Evolutionary conservation across 2,329 filamentous ascomycete genomes (phyloP).

Genomic region (Thermoascus crustaceus): DNA sequence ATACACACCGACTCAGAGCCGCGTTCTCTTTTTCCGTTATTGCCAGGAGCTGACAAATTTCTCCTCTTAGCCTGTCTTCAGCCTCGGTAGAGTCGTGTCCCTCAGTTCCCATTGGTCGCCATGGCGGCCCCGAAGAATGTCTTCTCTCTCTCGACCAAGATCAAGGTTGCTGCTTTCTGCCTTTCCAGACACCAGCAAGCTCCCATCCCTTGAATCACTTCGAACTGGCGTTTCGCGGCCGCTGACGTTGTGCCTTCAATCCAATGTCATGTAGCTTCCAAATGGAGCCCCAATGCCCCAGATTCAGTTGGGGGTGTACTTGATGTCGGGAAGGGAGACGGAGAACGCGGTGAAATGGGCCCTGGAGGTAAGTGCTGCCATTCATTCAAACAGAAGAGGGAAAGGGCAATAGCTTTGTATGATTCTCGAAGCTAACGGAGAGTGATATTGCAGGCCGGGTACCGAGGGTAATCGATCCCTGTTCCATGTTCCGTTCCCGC

Average conservation of each 20-base stretch:
- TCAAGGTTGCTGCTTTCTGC: conserved; percentile 4
- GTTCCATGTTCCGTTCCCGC: not conserved
- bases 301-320: conserved; percentile 67
- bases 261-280: conserved; percentile 39
- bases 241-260: not conserved
- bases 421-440: too few species aligned
- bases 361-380: conserved; percentile 39
- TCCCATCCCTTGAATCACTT: not conserved
- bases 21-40: not conserved
- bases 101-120: not conserved
- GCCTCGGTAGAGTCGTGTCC: not conserved
- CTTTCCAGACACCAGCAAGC: not conserved
- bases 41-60: too few species aligned
- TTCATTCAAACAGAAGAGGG: too few species aligned
- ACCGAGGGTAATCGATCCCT: conserved; percentile 12
- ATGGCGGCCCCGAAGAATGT: conserved; percentile 3
- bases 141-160: conserved; percentile 9
- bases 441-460: conserved; percentile 28
- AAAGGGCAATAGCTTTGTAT: too few species aligned
- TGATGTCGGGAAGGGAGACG: conserved; percentile 57
- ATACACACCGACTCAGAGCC: not conserved
- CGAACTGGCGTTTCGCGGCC: not conserved
- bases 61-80: not conserved
- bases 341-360: conserved; percentile 50
- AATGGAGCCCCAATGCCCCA: conserved; percentile 61